Evolutionary conservation across 176 grass and related monocot genomes (phyloP).

Genomic region (Carex scoparia): DNA sequence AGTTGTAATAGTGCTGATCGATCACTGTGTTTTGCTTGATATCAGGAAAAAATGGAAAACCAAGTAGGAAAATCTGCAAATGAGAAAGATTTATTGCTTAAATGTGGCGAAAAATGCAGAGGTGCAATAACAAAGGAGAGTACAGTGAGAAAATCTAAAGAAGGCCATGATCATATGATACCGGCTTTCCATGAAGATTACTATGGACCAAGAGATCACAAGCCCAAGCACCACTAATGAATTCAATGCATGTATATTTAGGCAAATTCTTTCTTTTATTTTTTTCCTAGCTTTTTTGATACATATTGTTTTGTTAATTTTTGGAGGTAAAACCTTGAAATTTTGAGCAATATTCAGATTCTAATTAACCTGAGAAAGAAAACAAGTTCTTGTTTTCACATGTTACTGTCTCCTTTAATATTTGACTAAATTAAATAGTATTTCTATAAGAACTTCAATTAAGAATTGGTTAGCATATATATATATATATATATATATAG

Average conservation of each 20-base stretch:
- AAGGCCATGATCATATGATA: slow-evolving; percentile 35
- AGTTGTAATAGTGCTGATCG: slow-evolving; percentile 7
- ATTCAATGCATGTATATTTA: slow-evolving; percentile 26
- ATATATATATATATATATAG: too few relatives aligned
- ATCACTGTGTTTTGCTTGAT: background rate
- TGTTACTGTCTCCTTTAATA: background rate
- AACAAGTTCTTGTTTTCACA: background rate
- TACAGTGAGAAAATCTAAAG: slow-evolving; percentile 5
- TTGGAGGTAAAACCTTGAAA: slow-evolving; percentile 11
- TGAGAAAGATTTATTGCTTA: background rate
- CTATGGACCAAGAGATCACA: slow-evolving; percentile 60
- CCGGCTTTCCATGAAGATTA: slow-evolving; percentile 68
- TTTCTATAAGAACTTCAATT: background rate
- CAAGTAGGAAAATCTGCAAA: background rate
- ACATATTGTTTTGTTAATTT: slow-evolving; percentile 25
- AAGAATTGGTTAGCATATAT: too few relatives aligned
- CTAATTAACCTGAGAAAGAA: background rate
- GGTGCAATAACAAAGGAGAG: slow-evolving; percentile 21
- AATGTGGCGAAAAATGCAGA: background rate
- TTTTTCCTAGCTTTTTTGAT: background rate
- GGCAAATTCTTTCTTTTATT: slow-evolving; percentile 18
- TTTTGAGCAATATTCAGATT: slow-evolving; percentile 19
- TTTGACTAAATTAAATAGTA: background rate
- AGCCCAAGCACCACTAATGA: slow-evolving; percentile 55
- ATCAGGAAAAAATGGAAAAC: slow-evolving; percentile 30